These are phyloP conservation scores for Ceratocystis cubensis DNA, from an alignment of 2,329 filamentous ascomycete genomes.

Conservation along the genomic window DNA sequence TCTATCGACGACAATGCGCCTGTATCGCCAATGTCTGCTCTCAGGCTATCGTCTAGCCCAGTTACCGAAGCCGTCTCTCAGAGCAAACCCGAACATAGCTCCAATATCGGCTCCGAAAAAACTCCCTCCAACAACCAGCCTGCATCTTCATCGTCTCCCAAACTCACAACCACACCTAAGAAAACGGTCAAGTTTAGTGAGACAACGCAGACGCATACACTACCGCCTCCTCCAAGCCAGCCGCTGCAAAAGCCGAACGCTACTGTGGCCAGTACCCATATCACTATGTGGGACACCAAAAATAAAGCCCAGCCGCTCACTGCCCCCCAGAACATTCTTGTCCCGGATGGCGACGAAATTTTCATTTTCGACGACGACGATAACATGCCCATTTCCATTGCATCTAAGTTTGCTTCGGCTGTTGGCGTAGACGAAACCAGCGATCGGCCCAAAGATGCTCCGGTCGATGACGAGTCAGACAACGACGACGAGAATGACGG, in stretches of 20 bases:
- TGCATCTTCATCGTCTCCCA: background rate
- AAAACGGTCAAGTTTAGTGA: conserved; percentile 20
- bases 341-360: conserved; percentile 30
- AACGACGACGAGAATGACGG: conserved; percentile 1
- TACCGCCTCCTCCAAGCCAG: background rate
- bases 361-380: conserved; percentile 36
- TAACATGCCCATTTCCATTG: conserved; percentile 26
- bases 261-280: background rate
- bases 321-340: background rate
- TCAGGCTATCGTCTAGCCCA: background rate
- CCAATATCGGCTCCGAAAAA: no score
- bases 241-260: background rate
- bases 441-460: conserved; percentile 28
- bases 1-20: background rate
- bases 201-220: conserved; percentile 7
- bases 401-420: conserved; percentile 23
- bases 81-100: no score
- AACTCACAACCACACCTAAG: conserved; percentile 10
- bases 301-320: conserved; percentile 22
- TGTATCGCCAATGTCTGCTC: background rate
- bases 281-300: conserved; percentile 10
- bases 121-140: background rate
- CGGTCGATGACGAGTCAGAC: conserved; percentile 26
- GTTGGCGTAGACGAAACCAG: conserved; percentile 21
- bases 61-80: background rate